A percentile compares a stretch with the other conserved stretches of the same genome.
These are phyloP conservation scores for Suillus placidus DNA, from an alignment of 768 basidiomycete species.

Conservation along the genomic window DNA sequence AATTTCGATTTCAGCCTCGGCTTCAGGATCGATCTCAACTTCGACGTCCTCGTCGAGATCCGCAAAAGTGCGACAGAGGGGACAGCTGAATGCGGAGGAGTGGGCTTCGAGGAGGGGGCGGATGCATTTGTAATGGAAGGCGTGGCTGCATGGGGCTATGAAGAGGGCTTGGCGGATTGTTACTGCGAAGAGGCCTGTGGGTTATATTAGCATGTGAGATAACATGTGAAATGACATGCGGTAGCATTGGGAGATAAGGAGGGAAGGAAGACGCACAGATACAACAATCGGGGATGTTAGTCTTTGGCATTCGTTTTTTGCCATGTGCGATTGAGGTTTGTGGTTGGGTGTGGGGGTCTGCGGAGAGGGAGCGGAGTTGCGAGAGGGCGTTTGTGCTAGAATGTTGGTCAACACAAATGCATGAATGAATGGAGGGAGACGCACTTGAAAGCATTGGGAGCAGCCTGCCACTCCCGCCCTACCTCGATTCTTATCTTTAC, in stretches of 20 bases:
- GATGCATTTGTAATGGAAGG: conserved; percentile 97
- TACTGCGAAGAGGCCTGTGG: conserved; percentile 73
- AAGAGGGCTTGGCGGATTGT: conserved; percentile 95
- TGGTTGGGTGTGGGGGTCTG: conserved; percentile 30
- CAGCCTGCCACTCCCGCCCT: conserved; percentile 88
- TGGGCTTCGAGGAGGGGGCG: conserved; percentile 87
- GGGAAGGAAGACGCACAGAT: conserved; percentile 66
- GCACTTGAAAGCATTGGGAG: conserved; percentile 84
- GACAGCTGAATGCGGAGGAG: conserved; percentile 92
- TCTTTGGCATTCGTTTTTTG: conserved; percentile 37
- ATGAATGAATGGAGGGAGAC: neutral
- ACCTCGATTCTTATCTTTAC: conserved; percentile 96
- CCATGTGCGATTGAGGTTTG: conserved; percentile 19
- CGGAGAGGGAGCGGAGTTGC: conserved; percentile 75
- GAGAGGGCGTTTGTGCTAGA: conserved; percentile 72
- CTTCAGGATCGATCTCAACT: conserved; percentile 46
- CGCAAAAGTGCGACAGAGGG: conserved; percentile 92
- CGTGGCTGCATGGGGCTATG: conserved; percentile 96
- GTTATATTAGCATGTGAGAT: conserved; percentile 12
- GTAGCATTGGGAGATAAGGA: conserved; percentile 4
- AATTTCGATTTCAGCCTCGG: conserved; percentile 27
- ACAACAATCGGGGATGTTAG: conserved; percentile 80
- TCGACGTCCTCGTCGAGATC: conserved; percentile 97
- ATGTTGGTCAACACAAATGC: neutral
- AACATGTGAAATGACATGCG: conserved; percentile 8